Base-by-base conservation (phyloP, 306 rosid genomes). In the Acacia confusa region DNA sequence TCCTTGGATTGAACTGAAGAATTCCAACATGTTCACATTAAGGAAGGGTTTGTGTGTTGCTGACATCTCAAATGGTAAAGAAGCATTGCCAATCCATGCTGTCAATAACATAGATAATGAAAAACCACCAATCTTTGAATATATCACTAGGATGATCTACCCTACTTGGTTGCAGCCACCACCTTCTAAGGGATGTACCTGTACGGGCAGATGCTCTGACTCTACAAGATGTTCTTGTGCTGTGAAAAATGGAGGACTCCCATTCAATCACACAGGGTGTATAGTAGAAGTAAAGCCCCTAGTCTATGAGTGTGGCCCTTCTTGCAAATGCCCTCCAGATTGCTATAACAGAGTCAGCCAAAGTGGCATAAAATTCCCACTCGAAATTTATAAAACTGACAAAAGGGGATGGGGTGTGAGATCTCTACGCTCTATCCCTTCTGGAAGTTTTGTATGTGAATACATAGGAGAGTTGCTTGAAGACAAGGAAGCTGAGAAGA, bases 351-450 rank as follows among this genome's bases (percentile, higher is more conserved):
- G 95, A 72, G 95, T 88, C 27, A 82, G 92, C 78, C 94, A 92
- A 78, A 55, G 11, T 6, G 94, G 97, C 28, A 88, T 91, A 67
- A 83, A 86, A 72, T 84, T 84, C 79, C 92, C 85, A 25, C 89
- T 92, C 34, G 91, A 92, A 78, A 76, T 93, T 36, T 93, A 89
- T 66, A 89, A 87, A 82, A 93, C 97, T 16, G 25, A 87, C 44
- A 69, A 77, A 10, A 86, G 81, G 84, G 95, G 95, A 36, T 93
- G 97, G 97, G 95, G 95, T n/a, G 91, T 91, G 76, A 88, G 97
- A 73, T 88, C 96, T 50, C 78, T 80, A 9, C 78, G 86, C 81
- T 89, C 86, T 48, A 91, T 91, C 27, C 83, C 94, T 60, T 90
- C 94, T 0, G 96, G 97, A 66, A 88, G 94, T 77, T 93, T 89